A percentile compares a stretch with the other conserved stretches of the same genome.
Conservation (phyloP, 202 grass and related monocot genomes). For the Brachypodium distachyon region DNA sequence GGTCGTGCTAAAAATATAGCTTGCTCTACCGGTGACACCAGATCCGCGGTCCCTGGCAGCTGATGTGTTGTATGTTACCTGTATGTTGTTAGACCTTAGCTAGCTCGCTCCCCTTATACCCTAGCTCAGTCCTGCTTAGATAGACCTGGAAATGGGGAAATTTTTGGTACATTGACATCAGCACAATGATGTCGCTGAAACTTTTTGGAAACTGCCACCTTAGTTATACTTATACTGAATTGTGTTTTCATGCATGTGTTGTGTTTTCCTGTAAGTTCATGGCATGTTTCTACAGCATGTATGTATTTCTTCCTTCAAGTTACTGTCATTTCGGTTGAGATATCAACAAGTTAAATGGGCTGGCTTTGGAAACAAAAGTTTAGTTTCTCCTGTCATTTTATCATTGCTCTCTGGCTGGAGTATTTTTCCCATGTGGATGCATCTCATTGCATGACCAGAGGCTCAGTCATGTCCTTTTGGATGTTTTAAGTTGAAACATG, state of each 20-base stretch:
- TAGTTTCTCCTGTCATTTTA: too few relatives aligned
- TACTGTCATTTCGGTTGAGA: background rate
- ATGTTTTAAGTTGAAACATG: too few relatives aligned
- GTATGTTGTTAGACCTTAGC: background rate
- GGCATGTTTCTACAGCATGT: background rate
- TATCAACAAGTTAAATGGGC: too few relatives aligned
- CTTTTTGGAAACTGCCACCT: background rate
- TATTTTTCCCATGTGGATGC: too few relatives aligned
- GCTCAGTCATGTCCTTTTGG: too few relatives aligned
- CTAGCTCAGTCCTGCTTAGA: background rate
- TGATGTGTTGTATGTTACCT: background rate
- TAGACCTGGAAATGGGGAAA: background rate
- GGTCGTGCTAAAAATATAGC: background rate
- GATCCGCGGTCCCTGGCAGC: background rate
- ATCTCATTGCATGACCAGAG: too few relatives aligned
- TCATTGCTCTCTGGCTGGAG: too few relatives aligned
- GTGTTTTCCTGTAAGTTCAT: background rate
- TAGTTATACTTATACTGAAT: background rate
- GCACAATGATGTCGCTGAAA: background rate
- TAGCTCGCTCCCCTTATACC: background rate
- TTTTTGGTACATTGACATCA: background rate
- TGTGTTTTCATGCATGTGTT: background rate
- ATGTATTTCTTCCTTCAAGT: background rate
- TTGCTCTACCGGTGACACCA: background rate
- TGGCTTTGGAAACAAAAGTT: too few relatives aligned